Conservation (phyloP, 1,284 basidiomycete species). For the Pseudozyma pruni region DNA sequence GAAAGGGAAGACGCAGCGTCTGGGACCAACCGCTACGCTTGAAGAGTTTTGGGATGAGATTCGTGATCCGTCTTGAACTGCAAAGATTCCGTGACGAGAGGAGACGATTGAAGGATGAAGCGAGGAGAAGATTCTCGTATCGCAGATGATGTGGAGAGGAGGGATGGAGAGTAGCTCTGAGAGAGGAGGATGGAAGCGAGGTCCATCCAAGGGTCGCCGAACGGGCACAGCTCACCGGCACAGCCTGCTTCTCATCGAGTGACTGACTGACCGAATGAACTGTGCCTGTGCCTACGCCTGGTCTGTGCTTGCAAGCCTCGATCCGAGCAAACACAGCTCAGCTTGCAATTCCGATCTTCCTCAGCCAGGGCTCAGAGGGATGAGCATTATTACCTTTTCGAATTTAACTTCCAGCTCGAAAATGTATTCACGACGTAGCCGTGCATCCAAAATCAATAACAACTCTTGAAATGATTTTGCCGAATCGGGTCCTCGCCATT, state of each 20-base stretch:
- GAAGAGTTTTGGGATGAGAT: conserved; percentile 3
- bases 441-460: conserved; percentile 5
- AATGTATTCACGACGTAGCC: conserved; percentile 19
- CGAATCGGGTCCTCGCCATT: conserved; percentile 1
- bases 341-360: background rate
- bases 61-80: background rate
- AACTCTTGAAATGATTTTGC: background rate
- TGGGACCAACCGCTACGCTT: conserved; percentile 11
- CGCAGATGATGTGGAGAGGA: background rate
- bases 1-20: conserved; percentile 5
- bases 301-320: conserved; percentile 31
- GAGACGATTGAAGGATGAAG: too few relatives aligned
- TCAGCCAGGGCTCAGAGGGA: too few relatives aligned
- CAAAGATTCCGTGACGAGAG: too few relatives aligned
- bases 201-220: conserved; percentile 3
- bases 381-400: too few relatives aligned
- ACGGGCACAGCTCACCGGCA: conserved; percentile 6
- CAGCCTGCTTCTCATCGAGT: conserved; percentile 25
- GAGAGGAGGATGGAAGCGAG: conserved; percentile 6
- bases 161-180: too few relatives aligned
- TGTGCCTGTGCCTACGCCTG: conserved; percentile 11
- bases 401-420: background rate
- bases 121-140: background rate
- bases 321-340: conserved; percentile 1
- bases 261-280: too few relatives aligned